These are phyloP conservation scores for Trichoderma atrobrunneum DNA, from an alignment of 2,329 filamentous ascomycete species.

Conservation along the genomic window DNA sequence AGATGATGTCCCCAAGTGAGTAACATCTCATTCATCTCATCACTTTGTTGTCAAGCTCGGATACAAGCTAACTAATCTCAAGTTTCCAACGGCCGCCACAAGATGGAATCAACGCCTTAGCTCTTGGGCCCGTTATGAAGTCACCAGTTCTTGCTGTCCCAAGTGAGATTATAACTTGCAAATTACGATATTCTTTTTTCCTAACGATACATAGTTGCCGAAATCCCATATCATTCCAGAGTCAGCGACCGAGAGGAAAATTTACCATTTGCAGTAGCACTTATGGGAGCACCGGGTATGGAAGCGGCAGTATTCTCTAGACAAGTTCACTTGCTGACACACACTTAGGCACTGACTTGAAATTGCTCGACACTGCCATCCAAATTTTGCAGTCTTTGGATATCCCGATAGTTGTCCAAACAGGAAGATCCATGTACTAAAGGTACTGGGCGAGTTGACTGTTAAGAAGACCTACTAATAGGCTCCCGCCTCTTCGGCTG, in stretches of 20 bases:
- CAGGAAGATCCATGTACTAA: not conserved
- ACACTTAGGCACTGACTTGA: not conserved
- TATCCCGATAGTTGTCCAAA: not conserved
- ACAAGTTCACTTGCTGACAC: not conserved
- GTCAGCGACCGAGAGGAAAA: not conserved
- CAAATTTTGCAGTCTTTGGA: not conserved
- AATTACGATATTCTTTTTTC: not conserved
- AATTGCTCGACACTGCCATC: not conserved
- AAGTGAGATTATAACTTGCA: not conserved
- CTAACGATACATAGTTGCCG: not conserved
- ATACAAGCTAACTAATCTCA: not conserved
- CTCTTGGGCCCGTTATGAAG: not conserved
- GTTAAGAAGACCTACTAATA: too few species aligned
- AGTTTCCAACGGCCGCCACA: not conserved
- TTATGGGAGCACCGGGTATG: not conserved
- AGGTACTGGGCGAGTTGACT: too few species aligned
- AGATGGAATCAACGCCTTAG: not conserved
- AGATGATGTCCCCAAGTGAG: not conserved
- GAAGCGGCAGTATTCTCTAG: not conserved
- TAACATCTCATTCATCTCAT: not conserved
- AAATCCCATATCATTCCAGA: not conserved
- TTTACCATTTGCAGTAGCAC: not conserved
- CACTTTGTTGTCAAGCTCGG: too few species aligned
- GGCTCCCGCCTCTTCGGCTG: too few species aligned
- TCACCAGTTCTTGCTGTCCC: not conserved